Conservation (phyloP, 306 rosid species). For the Cicer chorassanicum region DNA sequence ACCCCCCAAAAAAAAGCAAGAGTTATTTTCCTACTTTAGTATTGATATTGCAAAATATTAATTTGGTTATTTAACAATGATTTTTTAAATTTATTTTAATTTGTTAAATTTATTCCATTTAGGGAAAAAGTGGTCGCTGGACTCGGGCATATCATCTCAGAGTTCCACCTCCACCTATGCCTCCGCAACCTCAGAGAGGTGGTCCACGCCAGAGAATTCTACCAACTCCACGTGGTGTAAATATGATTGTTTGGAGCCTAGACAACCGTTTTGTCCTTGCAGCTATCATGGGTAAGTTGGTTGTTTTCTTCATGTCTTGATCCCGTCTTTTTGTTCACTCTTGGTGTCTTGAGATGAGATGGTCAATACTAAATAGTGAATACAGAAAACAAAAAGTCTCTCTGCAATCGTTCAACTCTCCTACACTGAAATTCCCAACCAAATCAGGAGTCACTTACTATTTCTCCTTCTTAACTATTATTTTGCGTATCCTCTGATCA, state of each 20-base stretch:
- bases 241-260: slow-evolving; percentile 99
- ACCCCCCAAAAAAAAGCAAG: background rate
- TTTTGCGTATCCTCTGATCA: background rate
- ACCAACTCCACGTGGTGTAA: slow-evolving; percentile 99
- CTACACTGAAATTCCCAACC: background rate
- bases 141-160: slow-evolving; percentile 92
- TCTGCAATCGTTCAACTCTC: background rate
- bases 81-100: slow-evolving; percentile 6
- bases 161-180: slow-evolving; percentile 99
- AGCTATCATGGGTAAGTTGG: slow-evolving; percentile 89
- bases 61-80: slow-evolving; percentile 17
- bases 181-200: slow-evolving; percentile 90
- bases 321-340: slow-evolving; percentile 17
- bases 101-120: slow-evolving; percentile 34
- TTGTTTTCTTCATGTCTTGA: slow-evolving; percentile 36
- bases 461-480: background rate
- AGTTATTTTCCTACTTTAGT: slow-evolving; percentile 28
- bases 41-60: slow-evolving; percentile 33
- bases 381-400: background rate
- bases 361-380: background rate
- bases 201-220: slow-evolving; percentile 97
- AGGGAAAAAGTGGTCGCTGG: slow-evolving; percentile 99
- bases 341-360: slow-evolving; percentile 14
- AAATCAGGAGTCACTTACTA: slow-evolving; percentile 6
- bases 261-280: slow-evolving; percentile 99